A percentile compares a stretch with the other conserved stretches of the same genome.
Evolutionary conservation across 2,329 filamentous ascomycete genomes (phyloP).

Genomic region (Trichoderma breve): DNA sequence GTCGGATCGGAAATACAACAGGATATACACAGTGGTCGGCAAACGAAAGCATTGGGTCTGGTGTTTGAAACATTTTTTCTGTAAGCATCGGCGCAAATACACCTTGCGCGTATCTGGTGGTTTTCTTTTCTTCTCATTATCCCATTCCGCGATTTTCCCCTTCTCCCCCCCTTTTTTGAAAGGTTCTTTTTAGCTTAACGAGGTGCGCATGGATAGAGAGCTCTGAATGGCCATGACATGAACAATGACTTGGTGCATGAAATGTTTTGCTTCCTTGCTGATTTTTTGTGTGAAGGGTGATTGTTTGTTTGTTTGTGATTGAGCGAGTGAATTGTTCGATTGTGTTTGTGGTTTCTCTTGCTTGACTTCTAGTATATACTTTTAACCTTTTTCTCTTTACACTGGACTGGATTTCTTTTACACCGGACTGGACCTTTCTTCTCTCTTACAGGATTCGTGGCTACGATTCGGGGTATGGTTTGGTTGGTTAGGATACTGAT

Average conservation of each 20-base stretch:
- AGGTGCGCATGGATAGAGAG: slow-evolving; percentile 28
- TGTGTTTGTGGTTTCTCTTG: background rate
- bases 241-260: slow-evolving; percentile 21
- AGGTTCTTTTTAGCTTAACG: slow-evolving; percentile 23
- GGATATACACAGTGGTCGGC: slow-evolving; percentile 22
- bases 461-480: background rate
- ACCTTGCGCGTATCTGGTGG: slow-evolving; percentile 8
- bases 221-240: slow-evolving; percentile 19
- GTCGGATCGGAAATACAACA: slow-evolving; percentile 22
- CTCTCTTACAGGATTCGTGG: background rate
- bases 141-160: background rate
- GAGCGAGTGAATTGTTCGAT: background rate
- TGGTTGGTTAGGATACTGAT: slow-evolving; percentile 4
- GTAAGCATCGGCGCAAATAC: slow-evolving; percentile 23
- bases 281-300: background rate
- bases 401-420: background rate
- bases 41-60: slow-evolving; percentile 18
- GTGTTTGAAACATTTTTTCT: slow-evolving; percentile 18
- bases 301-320: background rate
- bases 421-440: background rate
- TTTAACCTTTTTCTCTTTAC: background rate
- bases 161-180: background rate
- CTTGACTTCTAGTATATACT: background rate
- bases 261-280: background rate
- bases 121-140: slow-evolving; percentile 5